Conservation (phyloP, 345 rosid species). For the Linum usitatissimum region DNA sequence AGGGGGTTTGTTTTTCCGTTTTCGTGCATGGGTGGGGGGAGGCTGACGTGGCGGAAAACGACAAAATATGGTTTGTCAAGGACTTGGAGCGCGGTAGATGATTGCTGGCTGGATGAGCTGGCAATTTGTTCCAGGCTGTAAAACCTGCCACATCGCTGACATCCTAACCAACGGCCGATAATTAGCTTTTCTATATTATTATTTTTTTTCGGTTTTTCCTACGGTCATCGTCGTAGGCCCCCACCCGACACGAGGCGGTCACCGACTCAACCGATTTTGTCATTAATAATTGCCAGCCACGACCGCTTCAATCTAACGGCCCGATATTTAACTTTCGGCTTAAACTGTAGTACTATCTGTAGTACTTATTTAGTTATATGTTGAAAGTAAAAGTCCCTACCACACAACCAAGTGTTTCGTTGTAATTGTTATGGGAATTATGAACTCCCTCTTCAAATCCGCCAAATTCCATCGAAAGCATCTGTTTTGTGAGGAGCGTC, state of each 20-base stretch:
- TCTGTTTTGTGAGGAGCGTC: too few species aligned
- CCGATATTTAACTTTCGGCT: neutral
- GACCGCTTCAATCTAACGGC: neutral
- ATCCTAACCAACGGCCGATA: neutral
- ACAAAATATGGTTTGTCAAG: neutral
- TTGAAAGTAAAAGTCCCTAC: too few species aligned
- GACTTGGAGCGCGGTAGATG: neutral
- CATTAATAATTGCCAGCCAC: neutral
- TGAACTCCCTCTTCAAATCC: too few species aligned
- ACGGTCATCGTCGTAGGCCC: neutral
- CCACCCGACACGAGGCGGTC: neutral
- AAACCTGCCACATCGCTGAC: slow-evolving; percentile 1
- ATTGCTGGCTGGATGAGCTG: neutral
- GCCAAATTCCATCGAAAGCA: too few species aligned
- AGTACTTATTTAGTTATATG: neutral
- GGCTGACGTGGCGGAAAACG: neutral
- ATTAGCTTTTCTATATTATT: too few species aligned
- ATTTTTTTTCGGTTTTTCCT: too few species aligned
- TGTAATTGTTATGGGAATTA: too few species aligned
- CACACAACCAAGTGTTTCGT: too few species aligned
- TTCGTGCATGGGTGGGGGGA: neutral
- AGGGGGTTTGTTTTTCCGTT: neutral
- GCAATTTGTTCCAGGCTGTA: neutral
- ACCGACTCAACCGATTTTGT: neutral
- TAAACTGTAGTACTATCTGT: neutral